These are phyloP conservation scores for Dipodascus geniculatus DNA, from an alignment of 805 yeast genomes.

Conservation along the genomic window DNA sequence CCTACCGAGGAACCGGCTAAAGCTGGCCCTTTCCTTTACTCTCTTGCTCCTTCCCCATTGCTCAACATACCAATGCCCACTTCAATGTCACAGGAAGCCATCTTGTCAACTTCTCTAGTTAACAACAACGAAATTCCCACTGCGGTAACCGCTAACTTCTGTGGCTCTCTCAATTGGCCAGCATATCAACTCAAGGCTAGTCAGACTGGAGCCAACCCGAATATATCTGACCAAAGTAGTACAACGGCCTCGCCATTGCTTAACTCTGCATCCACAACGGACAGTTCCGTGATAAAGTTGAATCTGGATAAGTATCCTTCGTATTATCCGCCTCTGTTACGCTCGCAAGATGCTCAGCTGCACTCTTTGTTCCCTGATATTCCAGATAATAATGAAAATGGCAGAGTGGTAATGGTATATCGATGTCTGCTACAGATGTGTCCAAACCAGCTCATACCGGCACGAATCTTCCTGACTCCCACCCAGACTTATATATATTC, in stretches of 20 bases:
- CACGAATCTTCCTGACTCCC: constrained; percentile 59
- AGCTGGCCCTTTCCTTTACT: constrained; percentile 8
- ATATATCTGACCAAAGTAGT: constrained; percentile 1
- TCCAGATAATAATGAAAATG: constrained; percentile 37
- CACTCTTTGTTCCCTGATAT: constrained; percentile 60
- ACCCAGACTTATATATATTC: constrained; percentile 50
- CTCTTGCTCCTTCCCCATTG: constrained; percentile 24
- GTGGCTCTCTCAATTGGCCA: constrained; percentile 95
- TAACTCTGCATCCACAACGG: neutral
- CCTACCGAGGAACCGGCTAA: neutral
- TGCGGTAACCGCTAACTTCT: constrained; percentile 76
- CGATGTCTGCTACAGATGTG: constrained; percentile 62
- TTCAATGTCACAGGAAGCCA: constrained; percentile 53
- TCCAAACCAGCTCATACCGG: constrained; percentile 59
- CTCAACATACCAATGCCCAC: constrained; percentile 65
- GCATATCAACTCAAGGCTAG: constrained; percentile 8
- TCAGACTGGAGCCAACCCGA: constrained; percentile 1
- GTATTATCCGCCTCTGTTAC: constrained; percentile 48
- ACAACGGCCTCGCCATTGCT: neutral
- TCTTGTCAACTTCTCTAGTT: constrained; percentile 50
- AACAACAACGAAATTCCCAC: constrained; percentile 57
- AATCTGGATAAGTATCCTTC: constrained; percentile 38
- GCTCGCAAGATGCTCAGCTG: constrained; percentile 62
- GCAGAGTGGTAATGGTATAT: constrained; percentile 52
- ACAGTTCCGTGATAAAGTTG: neutral